A percentile compares a stretch with the other conserved stretches of the same genome.
Evolutionary conservation across 2,329 filamentous ascomycete genomes (phyloP).

Genomic region (Meredithiella fracta): DNA sequence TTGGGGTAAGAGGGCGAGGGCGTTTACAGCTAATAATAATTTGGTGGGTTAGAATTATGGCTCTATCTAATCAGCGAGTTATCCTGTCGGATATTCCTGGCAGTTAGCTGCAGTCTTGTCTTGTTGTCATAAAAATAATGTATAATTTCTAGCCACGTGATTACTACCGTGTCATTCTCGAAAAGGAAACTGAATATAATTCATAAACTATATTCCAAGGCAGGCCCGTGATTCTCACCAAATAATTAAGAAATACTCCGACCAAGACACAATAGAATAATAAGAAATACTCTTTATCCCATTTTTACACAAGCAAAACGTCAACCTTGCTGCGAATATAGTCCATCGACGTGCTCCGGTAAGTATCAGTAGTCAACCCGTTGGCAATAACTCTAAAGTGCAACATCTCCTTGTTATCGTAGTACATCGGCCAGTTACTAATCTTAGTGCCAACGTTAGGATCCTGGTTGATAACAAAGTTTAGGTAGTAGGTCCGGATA

Average conservation of each 20-base stretch:
- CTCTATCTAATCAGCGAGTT: too few relatives aligned
- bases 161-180: too few relatives aligned
- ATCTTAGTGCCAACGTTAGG: slow-evolving; percentile 30
- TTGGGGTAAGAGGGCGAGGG: slow-evolving; percentile 14
- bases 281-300: not conserved
- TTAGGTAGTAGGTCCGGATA: slow-evolving; percentile 40
- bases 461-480: slow-evolving; percentile 40
- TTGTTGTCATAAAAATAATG: too few relatives aligned
- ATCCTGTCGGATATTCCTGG: too few relatives aligned
- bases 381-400: slow-evolving; percentile 14
- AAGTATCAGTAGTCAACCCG: slow-evolving; percentile 15
- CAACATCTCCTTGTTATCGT: slow-evolving; percentile 21
- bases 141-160: too few relatives aligned
- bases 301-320: slow-evolving; percentile 6
- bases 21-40: slow-evolving; percentile 6
- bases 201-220: not conserved
- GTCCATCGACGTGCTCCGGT: slow-evolving; percentile 15
- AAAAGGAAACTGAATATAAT: too few relatives aligned
- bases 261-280: not conserved
- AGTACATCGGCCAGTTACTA: slow-evolving; percentile 26
- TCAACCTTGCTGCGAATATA: slow-evolving; percentile 10
- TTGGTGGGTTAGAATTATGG: not conserved
- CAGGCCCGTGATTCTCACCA: not conserved
- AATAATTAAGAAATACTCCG: not conserved
- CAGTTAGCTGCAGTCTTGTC: too few relatives aligned